phyloP scores from a whole-genome alignment of 129 eudicot genomes.

The carrot (Daucus carota) region DNA sequence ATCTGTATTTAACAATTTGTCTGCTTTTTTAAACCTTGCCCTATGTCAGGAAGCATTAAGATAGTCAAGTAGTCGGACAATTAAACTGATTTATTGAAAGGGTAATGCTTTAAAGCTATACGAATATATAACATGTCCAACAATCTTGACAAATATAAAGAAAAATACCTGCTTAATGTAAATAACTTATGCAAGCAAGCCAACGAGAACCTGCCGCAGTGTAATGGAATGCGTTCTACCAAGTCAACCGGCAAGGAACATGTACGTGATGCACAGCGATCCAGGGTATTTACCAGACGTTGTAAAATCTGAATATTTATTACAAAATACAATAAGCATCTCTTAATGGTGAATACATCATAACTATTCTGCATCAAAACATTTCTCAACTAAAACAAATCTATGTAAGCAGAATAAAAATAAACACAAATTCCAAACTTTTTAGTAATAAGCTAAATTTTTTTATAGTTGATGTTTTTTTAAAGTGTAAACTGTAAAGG shows the following conservation, averaged over 20 bases:
- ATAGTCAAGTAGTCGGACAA: not conserved
- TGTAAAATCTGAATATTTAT: slow-evolving; percentile 52
- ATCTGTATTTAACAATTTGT: not conserved
- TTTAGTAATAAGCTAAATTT: not conserved
- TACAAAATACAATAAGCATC: not conserved
- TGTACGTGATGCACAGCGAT: slow-evolving; percentile 97
- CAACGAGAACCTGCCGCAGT: slow-evolving; percentile 94
- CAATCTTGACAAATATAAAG: not conserved
- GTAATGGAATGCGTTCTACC: slow-evolving; percentile 90
- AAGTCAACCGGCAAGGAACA: slow-evolving; percentile 90
- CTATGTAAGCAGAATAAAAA: not conserved
- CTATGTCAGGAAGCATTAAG: not conserved
- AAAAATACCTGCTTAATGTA: slow-evolving; percentile 67
- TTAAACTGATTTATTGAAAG: not conserved
- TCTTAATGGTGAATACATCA: not conserved
- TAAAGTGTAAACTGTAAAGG: not conserved
- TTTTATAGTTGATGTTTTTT: not conserved
- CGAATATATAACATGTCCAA: not conserved
- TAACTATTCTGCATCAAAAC: not conserved
- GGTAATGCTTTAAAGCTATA: not conserved
- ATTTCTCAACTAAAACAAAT: not conserved
- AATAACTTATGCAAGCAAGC: slow-evolving; percentile 86
- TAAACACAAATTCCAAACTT: no score
- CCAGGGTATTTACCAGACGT: slow-evolving; percentile 72
- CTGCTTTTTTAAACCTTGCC: not conserved